phyloP scores from a whole-genome alignment of 495 filamentous ascomycete genomes.

The Thozetella sp. region DNA sequence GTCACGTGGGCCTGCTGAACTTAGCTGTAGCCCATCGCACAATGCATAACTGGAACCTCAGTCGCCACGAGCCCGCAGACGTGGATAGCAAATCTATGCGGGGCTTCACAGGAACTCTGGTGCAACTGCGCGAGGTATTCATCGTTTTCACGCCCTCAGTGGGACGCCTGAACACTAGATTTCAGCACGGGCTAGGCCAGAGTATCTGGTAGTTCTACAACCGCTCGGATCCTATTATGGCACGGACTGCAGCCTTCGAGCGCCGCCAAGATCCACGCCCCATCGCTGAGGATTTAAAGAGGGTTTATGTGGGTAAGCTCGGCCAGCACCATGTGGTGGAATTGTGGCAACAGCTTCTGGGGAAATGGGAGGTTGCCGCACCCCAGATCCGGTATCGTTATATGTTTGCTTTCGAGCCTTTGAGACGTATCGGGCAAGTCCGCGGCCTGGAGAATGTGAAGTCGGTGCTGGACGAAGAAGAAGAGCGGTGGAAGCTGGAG shows the following conservation, averaged over 20 bases:
- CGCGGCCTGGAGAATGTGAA: neutral
- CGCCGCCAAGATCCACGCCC: conserved; percentile 10
- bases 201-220: conserved; percentile 7
- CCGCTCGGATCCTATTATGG: conserved; percentile 7
- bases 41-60: neutral
- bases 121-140: conserved; percentile 11
- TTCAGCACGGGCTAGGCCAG: neutral
- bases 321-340: neutral
- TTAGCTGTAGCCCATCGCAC: conserved; percentile 7
- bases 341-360: neutral
- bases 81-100: neutral
- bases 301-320: conserved; percentile 1
- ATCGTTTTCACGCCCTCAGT: conserved; percentile 3
- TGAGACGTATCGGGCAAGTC: neutral
- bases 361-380: neutral
- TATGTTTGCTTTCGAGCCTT: neutral
- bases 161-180: conserved; percentile 7
- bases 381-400: neutral
- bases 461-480: neutral
- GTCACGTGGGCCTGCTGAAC: conserved; percentile 14
- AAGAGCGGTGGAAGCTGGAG: conserved; percentile 1
- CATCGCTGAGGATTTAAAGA: conserved; percentile 10
- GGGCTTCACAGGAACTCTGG: conserved; percentile 10
- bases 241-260: conserved; percentile 6
- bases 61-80: neutral